A percentile compares a stretch with the other conserved stretches of the same genome.
These are phyloP conservation scores for Polychytrium aggregatum DNA, from an alignment of 192 early-diverging fungal species.

Conservation along the genomic window DNA sequence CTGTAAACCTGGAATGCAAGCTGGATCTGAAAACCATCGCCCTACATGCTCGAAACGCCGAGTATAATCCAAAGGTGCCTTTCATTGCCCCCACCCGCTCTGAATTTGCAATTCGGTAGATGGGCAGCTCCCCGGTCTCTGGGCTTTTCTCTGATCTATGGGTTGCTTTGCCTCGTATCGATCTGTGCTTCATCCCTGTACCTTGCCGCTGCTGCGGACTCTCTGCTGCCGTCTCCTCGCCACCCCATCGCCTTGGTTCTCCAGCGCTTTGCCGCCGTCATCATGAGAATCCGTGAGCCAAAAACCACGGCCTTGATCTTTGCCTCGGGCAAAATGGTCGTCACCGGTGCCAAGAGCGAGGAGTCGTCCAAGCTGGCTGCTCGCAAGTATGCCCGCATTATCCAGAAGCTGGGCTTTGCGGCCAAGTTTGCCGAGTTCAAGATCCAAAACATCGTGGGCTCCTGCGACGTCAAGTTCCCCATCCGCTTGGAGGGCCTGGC, in stretches of 20 bases:
- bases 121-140: too few relatives aligned
- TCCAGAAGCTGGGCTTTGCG: constrained; percentile 95
- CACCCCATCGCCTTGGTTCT: background rate
- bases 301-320: constrained; percentile 99
- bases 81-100: background rate
- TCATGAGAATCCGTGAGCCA: constrained; percentile 99
- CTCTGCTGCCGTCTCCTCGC: too few relatives aligned
- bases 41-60: constrained; percentile 97
- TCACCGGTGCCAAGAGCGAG: constrained; percentile 96
- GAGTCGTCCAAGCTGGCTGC: constrained; percentile 94
- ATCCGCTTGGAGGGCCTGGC: constrained; percentile 96
- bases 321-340: constrained; percentile 99
- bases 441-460: constrained; percentile 99
- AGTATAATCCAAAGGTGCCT: constrained; percentile 98
- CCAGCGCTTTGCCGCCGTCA: constrained; percentile 98
- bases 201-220: background rate
- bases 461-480: constrained; percentile 98
- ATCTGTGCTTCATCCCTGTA: background rate
- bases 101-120: too few relatives aligned
- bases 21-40: constrained; percentile 98
- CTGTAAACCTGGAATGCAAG: constrained; percentile 94
- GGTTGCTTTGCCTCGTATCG: constrained; percentile 10
- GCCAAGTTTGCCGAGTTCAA: constrained; percentile 99
- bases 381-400: constrained; percentile 97
- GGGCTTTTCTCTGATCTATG: constrained; percentile 4